phyloP scores from a whole-genome alignment of 164 flowering plant genomes.

The Piper longum region DNA sequence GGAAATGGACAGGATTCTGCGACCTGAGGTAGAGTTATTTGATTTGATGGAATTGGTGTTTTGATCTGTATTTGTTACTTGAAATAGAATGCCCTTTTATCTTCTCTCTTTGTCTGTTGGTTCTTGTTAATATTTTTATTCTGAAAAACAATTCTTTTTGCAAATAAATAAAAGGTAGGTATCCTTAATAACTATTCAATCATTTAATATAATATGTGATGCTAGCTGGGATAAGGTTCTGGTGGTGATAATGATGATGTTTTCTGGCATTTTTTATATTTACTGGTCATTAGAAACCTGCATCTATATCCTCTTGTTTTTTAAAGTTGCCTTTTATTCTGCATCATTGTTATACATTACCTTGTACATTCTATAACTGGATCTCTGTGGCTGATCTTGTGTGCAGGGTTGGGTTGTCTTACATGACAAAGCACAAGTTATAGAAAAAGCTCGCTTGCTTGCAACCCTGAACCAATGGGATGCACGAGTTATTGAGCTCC shows the following conservation, averaged over 20 bases:
- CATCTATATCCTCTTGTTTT: no score
- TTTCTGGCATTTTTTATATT: no score
- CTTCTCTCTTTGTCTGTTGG: no score
- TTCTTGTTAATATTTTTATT: no score
- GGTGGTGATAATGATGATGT: no score
- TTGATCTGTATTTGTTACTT: background rate
- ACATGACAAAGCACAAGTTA: conserved; percentile 50
- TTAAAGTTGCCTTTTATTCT: no score
- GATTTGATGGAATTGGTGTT: background rate
- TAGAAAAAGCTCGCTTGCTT: conserved; percentile 59
- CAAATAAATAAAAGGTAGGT: no score
- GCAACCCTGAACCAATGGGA: conserved; percentile 83
- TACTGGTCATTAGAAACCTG: no score
- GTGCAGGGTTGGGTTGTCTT: conserved; percentile 83
- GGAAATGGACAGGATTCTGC: conserved; percentile 91
- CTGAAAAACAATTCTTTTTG: no score
- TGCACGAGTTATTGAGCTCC: conserved; percentile 81
- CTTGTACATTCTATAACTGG: background rate
- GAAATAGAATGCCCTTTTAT: no score
- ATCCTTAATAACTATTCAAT: background rate
- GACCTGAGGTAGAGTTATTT: conserved; percentile 63
- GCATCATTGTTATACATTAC: background rate
- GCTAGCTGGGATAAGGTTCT: background rate
- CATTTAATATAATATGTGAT: no score
- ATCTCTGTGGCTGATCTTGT: background rate